Evolutionary conservation across 2,329 filamentous ascomycete species (phyloP).

Genomic region (Penicillium sp.): DNA sequence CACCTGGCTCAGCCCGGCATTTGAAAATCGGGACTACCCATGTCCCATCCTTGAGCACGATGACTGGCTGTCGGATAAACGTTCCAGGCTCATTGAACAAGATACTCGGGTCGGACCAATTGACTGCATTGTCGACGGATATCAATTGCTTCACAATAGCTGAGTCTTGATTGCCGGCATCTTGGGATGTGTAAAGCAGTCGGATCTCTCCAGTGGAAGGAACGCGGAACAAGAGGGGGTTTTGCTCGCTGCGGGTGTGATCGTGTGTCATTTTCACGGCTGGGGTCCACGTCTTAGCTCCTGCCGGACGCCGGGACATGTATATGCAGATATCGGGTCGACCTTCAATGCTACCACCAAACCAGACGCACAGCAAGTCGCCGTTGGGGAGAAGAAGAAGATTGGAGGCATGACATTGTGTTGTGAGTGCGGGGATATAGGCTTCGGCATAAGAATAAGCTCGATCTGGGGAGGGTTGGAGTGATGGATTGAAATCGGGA

Average conservation of each 20-base stretch:
- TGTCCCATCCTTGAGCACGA: slow-evolving; percentile 37
- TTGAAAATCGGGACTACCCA: slow-evolving; percentile 49
- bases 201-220: slow-evolving; percentile 39
- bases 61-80: slow-evolving; percentile 47
- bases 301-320: slow-evolving; percentile 38
- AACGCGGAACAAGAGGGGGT: slow-evolving; percentile 45
- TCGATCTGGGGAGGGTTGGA: neutral
- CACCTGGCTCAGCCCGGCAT: slow-evolving; percentile 42
- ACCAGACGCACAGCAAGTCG: slow-evolving; percentile 48
- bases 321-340: slow-evolving; percentile 49
- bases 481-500: slow-evolving; percentile 1
- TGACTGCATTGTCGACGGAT: slow-evolving; percentile 38
- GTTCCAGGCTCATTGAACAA: slow-evolving; percentile 40
- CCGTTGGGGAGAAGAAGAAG: slow-evolving; percentile 43
- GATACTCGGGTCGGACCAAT: slow-evolving; percentile 37
- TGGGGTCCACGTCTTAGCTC: slow-evolving; percentile 31
- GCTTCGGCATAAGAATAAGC: slow-evolving; percentile 12
- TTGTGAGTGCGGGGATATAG: slow-evolving; percentile 41
- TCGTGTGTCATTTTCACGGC: slow-evolving; percentile 43
- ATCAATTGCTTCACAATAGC: slow-evolving; percentile 40
- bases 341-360: slow-evolving; percentile 50
- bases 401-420: slow-evolving; percentile 50
- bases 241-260: slow-evolving; percentile 46
- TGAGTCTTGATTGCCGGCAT: slow-evolving; percentile 48
- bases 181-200: slow-evolving; percentile 49